Conservation (phyloP, 495 filamentous ascomycete genomes). For the Penicillium alfredii region DNA sequence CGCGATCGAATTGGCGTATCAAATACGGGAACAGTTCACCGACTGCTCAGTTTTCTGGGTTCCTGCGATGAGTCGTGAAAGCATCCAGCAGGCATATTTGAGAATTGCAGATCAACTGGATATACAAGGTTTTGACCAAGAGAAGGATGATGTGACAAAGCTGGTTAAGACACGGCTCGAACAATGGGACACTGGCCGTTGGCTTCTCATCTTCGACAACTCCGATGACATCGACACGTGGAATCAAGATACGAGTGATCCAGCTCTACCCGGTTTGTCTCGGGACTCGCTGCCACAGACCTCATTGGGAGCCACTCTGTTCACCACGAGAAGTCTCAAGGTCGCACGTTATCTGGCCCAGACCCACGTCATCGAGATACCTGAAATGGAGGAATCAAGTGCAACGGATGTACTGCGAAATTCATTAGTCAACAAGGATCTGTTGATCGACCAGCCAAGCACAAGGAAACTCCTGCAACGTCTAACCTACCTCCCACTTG, state of each 20-base stretch:
- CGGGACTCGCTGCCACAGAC: too few species aligned
- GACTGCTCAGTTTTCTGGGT: slow-evolving; percentile 49
- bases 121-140: neutral
- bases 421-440: slow-evolving; percentile 18
- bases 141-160: slow-evolving; percentile 7
- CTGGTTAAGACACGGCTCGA: slow-evolving; percentile 28
- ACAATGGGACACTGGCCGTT: slow-evolving; percentile 16
- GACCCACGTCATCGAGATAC: slow-evolving; percentile 16
- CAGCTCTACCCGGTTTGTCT: neutral
- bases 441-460: slow-evolving; percentile 12
- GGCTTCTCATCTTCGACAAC: slow-evolving; percentile 41
- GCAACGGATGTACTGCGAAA: slow-evolving; percentile 18
- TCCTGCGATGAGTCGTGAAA: slow-evolving; percentile 30
- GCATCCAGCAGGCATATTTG: slow-evolving; percentile 41
- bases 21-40: slow-evolving; percentile 25
- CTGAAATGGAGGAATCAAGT: slow-evolving; percentile 21
- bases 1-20: slow-evolving; percentile 42
- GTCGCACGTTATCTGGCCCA: slow-evolving; percentile 20
- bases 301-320: slow-evolving; percentile 32
- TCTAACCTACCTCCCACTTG: slow-evolving; percentile 34
- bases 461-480: slow-evolving; percentile 17
- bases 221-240: slow-evolving; percentile 34
- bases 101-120: slow-evolving; percentile 29
- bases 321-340: slow-evolving; percentile 30
- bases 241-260: slow-evolving; percentile 1